These are phyloP conservation scores for Omphalotus olearius DNA, from an alignment of 1,284 basidiomycete genomes.

Conservation along the genomic window DNA sequence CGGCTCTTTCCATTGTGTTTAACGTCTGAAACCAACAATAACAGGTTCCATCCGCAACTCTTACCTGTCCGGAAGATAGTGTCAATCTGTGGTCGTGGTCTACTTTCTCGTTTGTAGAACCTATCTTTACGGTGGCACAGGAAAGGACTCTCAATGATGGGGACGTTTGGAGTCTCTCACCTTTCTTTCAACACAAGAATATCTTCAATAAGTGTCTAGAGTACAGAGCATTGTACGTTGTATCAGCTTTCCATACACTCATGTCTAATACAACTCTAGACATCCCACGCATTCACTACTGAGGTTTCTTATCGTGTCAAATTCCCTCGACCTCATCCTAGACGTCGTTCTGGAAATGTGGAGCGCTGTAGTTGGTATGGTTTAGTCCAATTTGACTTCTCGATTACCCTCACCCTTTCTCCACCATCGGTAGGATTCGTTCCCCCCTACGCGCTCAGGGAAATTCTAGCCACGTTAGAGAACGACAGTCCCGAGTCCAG, in stretches of 20 bases:
- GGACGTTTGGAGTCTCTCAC: conserved; percentile 74
- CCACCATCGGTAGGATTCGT: conserved; percentile 41
- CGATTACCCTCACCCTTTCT: conserved; percentile 1
- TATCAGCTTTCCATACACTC: conserved; percentile 1
- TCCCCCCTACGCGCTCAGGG: conserved; percentile 56
- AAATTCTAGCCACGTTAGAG: conserved; percentile 48
- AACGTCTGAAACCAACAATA: background rate
- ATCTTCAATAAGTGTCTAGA: conserved; percentile 61
- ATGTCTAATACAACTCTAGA: conserved; percentile 24
- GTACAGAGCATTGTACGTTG: conserved; percentile 40
- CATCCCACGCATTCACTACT: conserved; percentile 54
- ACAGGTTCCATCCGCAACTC: conserved; percentile 44
- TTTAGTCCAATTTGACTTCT: conserved; percentile 18
- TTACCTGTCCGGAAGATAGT: conserved; percentile 67
- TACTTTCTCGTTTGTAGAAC: conserved; percentile 73
- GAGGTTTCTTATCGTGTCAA: conserved; percentile 62
- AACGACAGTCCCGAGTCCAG: conserved; percentile 43
- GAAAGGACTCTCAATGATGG: conserved; percentile 55
- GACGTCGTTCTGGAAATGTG: conserved; percentile 54
- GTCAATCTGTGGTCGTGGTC: conserved; percentile 78
- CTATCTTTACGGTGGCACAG: conserved; percentile 57
- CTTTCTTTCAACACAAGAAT: conserved; percentile 67
- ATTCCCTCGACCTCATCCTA: conserved; percentile 68
- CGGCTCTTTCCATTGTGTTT: background rate
- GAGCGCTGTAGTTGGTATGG: conserved; percentile 55